phyloP scores from a whole-genome alignment of 352 stramenopile species.

The Globisporangium splendens region DNA sequence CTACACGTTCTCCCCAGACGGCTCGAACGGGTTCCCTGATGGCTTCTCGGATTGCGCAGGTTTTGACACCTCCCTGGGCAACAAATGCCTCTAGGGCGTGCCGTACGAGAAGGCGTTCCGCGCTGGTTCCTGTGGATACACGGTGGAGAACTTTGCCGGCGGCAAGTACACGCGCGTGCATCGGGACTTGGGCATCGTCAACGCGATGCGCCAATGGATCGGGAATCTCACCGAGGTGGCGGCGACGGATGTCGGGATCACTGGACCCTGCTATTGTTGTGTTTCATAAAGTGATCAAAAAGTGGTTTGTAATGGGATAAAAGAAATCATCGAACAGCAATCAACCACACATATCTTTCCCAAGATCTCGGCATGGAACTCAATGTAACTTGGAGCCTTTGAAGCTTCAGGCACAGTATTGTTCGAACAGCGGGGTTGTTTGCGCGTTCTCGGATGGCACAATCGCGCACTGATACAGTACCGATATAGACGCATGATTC shows the following conservation, averaged over 20 bases:
- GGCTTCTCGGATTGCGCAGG: constrained; percentile 33
- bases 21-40: constrained; percentile 50
- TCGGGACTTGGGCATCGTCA: constrained; percentile 60
- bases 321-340: no score
- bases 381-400: no score
- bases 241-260: constrained; percentile 33
- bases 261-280: constrained; percentile 21
- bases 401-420: no score
- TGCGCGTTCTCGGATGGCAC: no score
- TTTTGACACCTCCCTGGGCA: constrained; percentile 28
- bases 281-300: no score
- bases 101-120: constrained; percentile 51
- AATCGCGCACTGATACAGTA: no score
- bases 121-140: constrained; percentile 52
- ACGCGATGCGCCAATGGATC: constrained; percentile 58
- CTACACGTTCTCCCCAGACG: constrained; percentile 49
- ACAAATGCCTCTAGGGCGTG: constrained; percentile 30
- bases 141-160: constrained; percentile 44
- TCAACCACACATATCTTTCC: no score
- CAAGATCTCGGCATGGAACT: no score
- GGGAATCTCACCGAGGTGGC: constrained; percentile 26
- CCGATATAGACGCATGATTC: no score
- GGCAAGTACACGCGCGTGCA: constrained; percentile 69
- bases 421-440: no score
- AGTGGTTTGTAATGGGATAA: no score